Conservation (phyloP, 257 asterid species). For the Ballota nigra region DNA sequence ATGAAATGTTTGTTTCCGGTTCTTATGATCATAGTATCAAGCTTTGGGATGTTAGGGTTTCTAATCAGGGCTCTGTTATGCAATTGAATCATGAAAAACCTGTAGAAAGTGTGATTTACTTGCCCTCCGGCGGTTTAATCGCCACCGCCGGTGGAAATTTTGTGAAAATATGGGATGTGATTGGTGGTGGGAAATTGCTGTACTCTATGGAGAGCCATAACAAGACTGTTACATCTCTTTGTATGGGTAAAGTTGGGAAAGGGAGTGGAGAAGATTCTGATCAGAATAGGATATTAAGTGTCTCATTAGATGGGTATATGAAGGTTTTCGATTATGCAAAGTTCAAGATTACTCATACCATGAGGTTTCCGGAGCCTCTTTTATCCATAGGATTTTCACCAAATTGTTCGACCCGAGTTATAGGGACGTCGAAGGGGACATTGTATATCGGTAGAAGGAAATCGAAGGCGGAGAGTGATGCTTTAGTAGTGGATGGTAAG, state of each 20-base stretch:
- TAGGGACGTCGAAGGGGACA: constrained; percentile 77
- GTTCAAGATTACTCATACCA: constrained; percentile 73
- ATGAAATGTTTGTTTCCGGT: constrained; percentile 81
- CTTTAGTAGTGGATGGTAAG: constrained; percentile 16
- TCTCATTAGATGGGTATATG: constrained; percentile 84
- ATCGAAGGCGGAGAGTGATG: constrained; percentile 32
- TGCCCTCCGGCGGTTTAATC: constrained; percentile 83
- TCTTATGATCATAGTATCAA: constrained; percentile 73
- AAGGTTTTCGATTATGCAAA: constrained; percentile 82
- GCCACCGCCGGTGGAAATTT: constrained; percentile 88
- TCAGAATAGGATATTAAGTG: constrained; percentile 73
- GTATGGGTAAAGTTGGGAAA: constrained; percentile 64
- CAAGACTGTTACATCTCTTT: constrained; percentile 79
- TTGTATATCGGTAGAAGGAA: constrained; percentile 73
- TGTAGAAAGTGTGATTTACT: constrained; percentile 80
- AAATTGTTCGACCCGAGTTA: constrained; percentile 67
- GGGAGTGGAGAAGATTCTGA: constrained; percentile 51
- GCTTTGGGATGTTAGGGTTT: constrained; percentile 84
- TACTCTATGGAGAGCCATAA: constrained; percentile 90
- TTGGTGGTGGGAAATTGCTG: constrained; percentile 88
- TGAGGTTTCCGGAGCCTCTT: constrained; percentile 81
- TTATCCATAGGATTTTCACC: constrained; percentile 77
- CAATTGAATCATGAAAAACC: constrained; percentile 84
- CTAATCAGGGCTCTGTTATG: constrained; percentile 52
- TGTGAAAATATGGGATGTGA: constrained; percentile 88